Conservation (phyloP, 1,284 basidiomycete genomes). For the Ganoderma leucocontextum region DNA sequence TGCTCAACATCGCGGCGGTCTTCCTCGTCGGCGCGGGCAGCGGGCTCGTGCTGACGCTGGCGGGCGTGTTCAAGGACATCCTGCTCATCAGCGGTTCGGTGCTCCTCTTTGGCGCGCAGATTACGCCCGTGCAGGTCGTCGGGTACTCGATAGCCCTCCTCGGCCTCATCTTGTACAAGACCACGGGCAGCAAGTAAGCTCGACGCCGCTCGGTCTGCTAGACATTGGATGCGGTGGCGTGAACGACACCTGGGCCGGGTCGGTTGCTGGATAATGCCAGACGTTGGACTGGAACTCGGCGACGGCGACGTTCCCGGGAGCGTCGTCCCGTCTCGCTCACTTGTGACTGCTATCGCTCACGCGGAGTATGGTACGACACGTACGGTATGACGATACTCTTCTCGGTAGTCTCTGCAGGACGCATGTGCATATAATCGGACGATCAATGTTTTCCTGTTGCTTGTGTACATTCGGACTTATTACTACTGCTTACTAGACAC, state of each 20-base stretch:
- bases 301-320: too few species aligned
- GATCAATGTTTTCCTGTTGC: conserved; percentile 4
- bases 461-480: conserved; percentile 19
- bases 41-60: conserved; percentile 91
- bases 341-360: background rate
- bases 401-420: background rate
- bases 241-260: background rate
- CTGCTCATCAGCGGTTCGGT: conserved; percentile 92
- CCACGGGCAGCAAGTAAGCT: conserved; percentile 69
- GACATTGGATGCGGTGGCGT: background rate
- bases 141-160: conserved; percentile 87
- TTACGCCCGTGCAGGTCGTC: conserved; percentile 88
- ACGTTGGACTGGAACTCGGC: too few species aligned
- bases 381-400: background rate
- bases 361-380: background rate
- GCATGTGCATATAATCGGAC: background rate
- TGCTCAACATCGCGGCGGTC: conserved; percentile 93
- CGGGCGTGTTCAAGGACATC: conserved; percentile 96
- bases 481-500: conserved; percentile 8
- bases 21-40: conserved; percentile 92
- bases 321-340: too few species aligned
- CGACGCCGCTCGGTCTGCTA: background rate
- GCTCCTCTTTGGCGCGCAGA: conserved; percentile 79
- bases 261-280: too few species aligned
- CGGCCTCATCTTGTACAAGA: conserved; percentile 85